Conservation (phyloP, 768 basidiomycete species). For the Leucocoprinus sp. region DNA sequence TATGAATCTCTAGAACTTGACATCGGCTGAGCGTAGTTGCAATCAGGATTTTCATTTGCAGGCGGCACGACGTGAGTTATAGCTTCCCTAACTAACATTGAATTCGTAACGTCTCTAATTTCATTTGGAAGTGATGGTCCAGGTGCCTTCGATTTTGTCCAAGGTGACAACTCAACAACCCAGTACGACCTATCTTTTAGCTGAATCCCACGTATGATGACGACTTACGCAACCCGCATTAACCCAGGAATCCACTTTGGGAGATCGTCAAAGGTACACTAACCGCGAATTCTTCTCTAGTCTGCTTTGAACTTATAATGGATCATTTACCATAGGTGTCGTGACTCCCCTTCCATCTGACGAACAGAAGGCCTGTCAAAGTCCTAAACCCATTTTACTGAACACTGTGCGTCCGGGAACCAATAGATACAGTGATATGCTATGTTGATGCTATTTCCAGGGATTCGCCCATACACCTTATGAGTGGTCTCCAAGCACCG, state of each 20-base stretch:
- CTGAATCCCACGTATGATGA: background rate
- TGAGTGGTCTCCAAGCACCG: conserved; percentile 65
- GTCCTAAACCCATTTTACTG: conserved; percentile 71
- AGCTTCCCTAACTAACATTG: background rate
- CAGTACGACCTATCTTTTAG: conserved; percentile 36
- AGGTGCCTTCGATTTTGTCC: conserved; percentile 70
- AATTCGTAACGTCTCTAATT: conserved; percentile 4
- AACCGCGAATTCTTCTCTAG: background rate
- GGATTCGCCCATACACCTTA: conserved; percentile 63
- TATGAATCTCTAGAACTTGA: background rate
- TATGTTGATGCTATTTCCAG: conserved; percentile 20
- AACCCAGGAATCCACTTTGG: conserved; percentile 68
- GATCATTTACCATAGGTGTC: conserved; percentile 29
- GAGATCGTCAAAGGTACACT: conserved; percentile 61
- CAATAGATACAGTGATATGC: background rate
- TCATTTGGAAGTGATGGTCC: conserved; percentile 55
- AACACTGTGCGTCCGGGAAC: conserved; percentile 45
- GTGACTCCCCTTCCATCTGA: conserved; percentile 58
- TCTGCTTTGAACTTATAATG: background rate
- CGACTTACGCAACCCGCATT: background rate
- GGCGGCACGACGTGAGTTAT: conserved; percentile 66
- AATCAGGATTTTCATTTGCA: conserved; percentile 62
- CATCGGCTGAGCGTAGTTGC: conserved; percentile 5
- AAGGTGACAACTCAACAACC: conserved; percentile 55
- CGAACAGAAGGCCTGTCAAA: conserved; percentile 61